phyloP scores from a whole-genome alignment of 2,329 filamentous ascomycete genomes.

The Ophiostoma piceae region DNA sequence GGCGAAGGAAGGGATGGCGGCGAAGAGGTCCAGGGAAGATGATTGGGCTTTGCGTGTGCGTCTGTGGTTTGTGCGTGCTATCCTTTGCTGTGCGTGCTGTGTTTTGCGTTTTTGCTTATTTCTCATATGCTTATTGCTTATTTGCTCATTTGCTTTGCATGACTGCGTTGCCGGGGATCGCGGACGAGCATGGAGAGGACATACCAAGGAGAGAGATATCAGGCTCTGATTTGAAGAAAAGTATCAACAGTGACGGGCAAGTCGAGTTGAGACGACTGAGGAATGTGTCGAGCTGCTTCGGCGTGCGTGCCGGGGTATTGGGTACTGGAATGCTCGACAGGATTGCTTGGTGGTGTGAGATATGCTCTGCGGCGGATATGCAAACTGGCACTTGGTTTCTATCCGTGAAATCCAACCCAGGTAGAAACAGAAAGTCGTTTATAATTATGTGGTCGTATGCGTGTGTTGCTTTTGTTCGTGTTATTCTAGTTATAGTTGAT shows the following conservation, averaged over 20 bases:
- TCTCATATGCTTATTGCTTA: neutral
- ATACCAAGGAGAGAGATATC: slow-evolving; percentile 13
- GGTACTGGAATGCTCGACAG: slow-evolving; percentile 21
- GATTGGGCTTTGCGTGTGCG: slow-evolving; percentile 7
- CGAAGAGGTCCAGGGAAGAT: neutral
- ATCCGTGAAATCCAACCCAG: neutral
- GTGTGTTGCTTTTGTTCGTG: neutral
- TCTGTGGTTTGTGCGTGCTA: neutral
- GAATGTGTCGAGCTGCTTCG: slow-evolving; percentile 19
- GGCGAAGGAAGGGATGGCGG: slow-evolving; percentile 11
- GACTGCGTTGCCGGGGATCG: slow-evolving; percentile 19
- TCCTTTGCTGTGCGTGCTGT: neutral
- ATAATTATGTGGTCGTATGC: neutral
- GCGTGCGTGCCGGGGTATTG: slow-evolving; percentile 10
- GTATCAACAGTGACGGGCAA: neutral
- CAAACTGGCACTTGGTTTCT: neutral
- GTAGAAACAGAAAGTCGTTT: neutral
- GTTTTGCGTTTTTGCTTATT: slow-evolving; percentile 7
- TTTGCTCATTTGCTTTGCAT: slow-evolving; percentile 9
- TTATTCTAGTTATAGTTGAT: neutral
- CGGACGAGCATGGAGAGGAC: neutral
- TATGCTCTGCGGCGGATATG: neutral
- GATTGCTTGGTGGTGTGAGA: slow-evolving; percentile 17
- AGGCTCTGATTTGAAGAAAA: neutral
- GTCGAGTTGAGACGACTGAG: slow-evolving; percentile 6